These are phyloP conservation scores for Solanum rostratum DNA, from an alignment of 257 asterid genomes.

Conservation along the genomic window DNA sequence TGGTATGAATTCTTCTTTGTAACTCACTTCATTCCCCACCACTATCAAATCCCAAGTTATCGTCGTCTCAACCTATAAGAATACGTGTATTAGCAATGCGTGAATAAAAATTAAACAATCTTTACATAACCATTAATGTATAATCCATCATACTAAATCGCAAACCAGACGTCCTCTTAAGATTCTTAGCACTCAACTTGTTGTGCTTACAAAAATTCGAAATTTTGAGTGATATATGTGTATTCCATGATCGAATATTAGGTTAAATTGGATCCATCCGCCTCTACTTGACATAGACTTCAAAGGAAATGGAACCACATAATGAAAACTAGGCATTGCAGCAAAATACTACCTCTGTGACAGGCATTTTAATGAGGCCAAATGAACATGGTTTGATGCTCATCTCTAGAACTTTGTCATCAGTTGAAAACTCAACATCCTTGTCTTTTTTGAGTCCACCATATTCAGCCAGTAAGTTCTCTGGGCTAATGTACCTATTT, in stretches of 20 bases:
- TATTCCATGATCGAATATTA: neutral
- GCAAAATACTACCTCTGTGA: conserved; percentile 30
- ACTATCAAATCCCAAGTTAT: conserved; percentile 68
- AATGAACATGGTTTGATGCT: conserved; percentile 29
- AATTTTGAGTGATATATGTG: neutral
- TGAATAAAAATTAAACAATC: neutral
- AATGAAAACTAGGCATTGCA: neutral
- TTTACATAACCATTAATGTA: neutral
- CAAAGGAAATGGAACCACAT: neutral
- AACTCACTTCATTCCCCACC: conserved; percentile 54
- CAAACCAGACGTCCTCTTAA: neutral
- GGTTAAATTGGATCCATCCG: neutral
- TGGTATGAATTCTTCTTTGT: conserved; percentile 72
- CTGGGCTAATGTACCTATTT: conserved; percentile 47
- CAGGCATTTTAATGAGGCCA: conserved; percentile 43
- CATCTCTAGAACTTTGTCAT: conserved; percentile 60
- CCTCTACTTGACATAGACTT: neutral
- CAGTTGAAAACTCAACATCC: conserved; percentile 50
- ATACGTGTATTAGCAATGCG: neutral
- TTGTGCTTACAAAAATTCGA: neutral
- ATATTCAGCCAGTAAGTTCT: conserved; percentile 38
- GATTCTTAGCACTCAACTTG: neutral
- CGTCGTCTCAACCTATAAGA: conserved; percentile 40
- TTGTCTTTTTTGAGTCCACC: conserved; percentile 70
- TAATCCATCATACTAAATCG: neutral